Evolutionary conservation across 1,284 basidiomycete species (phyloP), one percentile per base, ranked within the genome.

Genomic region (Irpex rosettiformis): DNA sequence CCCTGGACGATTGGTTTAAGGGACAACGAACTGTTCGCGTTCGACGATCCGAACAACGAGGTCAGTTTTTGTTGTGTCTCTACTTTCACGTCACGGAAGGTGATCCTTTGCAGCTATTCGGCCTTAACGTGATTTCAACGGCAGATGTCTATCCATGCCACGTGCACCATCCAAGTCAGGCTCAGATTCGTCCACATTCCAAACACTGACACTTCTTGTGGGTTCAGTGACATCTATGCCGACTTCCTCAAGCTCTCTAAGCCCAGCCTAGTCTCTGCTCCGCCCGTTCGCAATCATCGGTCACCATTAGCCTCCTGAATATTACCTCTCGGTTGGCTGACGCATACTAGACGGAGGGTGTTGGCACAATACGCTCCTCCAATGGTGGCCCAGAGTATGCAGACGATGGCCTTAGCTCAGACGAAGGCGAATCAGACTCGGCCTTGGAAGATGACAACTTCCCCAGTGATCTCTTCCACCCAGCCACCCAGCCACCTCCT

Each of bases 281-380:
- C 93, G 16, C 90, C 93, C 1, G 93, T 94, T 67, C 64, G 89
- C 82, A 21, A 52, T 40, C 21, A 29, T 45, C n/a, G n/a, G n/a
- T n/a, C n/a, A n/a, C n/a, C 56, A 30, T 28, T 18, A 24, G 13
- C 52, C 18, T 21, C n/a, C 48, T 29, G 22, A 22, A 49, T 51
- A 28, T n/a, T 53, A 43, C 24, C 47, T 29, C 33, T 5, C 22
- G 51, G 49, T 27, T n/a, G 33, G 11, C 55, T 49, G 8, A 13
- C 24, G 27, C 37, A 47, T 28, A 58, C n/a, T 68, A 95, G 93
- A 93, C 93, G 18, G 85, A 92, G 73, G 92, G 94, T 16, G 88
- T 96, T 40, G 94, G 94, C 54, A 96, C 94, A 0, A 77, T 94
- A 57, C 85, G 88, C 42, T 88, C 87, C 2, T 76, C 85, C 65